Percentiles rank a stretch among this genome's conserved stretches.
These are phyloP conservation scores for Pythium pyrilobum DNA, from an alignment of 352 stramenopile genomes.

Conservation along the genomic window DNA sequence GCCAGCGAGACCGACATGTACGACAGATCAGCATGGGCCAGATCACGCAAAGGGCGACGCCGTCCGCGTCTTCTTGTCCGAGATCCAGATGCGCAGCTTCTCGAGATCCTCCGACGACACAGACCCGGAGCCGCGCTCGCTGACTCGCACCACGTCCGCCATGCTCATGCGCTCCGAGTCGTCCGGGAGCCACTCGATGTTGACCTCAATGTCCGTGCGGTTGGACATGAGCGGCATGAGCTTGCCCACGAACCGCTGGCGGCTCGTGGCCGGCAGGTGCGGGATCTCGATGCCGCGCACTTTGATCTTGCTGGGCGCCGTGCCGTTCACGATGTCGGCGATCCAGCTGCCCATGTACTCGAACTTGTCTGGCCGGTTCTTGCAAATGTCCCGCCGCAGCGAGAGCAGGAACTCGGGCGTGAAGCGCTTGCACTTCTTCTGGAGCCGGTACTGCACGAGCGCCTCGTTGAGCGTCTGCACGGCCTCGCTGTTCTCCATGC, in stretches of 20 bases:
- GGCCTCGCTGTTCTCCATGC: constrained; percentile 65
- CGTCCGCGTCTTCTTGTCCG: constrained; percentile 77
- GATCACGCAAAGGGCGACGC: constrained; percentile 59
- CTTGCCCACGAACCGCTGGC: constrained; percentile 68
- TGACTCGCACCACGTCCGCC: constrained; percentile 22
- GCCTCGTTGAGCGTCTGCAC: constrained; percentile 67
- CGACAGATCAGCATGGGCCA: not conserved
- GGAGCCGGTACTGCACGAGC: constrained; percentile 62
- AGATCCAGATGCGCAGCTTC: constrained; percentile 86
- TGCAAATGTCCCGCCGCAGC: constrained; percentile 74
- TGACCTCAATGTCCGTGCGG: constrained; percentile 74
- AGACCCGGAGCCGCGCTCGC: not conserved
- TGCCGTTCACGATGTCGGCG: constrained; percentile 69
- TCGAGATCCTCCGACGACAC: constrained; percentile 37
- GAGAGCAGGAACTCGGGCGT: constrained; percentile 69
- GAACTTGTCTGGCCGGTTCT: constrained; percentile 74
- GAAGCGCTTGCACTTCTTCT: constrained; percentile 74
- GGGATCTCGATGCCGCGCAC: constrained; percentile 80
- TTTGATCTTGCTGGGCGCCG: constrained; percentile 61
- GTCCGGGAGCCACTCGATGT: constrained; percentile 80
- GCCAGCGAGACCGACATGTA: too few species aligned
- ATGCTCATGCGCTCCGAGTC: constrained; percentile 34
- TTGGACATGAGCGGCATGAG: constrained; percentile 81
- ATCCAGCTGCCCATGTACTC: constrained; percentile 81
- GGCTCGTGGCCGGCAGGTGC: constrained; percentile 37